A percentile compares a stretch with the other conserved stretches of the same genome.
Evolutionary conservation across 2,329 filamentous ascomycete genomes (phyloP).

Genomic region (Clonostachys rhizophaga): DNA sequence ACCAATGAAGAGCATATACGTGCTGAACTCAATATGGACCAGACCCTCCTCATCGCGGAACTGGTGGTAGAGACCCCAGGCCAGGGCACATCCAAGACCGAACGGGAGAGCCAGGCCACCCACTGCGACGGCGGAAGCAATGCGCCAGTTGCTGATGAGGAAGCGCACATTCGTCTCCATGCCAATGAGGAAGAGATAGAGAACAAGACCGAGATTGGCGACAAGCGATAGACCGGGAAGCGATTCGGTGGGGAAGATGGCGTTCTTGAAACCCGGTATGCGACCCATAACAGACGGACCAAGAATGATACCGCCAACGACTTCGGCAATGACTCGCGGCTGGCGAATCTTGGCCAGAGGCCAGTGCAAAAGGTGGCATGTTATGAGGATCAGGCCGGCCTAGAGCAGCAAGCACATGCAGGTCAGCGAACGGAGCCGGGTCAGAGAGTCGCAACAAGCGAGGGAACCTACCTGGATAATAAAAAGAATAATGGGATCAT

Average conservation of each 20-base stretch:
- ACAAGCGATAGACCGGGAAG: slow-evolving; percentile 73
- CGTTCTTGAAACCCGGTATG: slow-evolving; percentile 69
- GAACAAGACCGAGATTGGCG: slow-evolving; percentile 76
- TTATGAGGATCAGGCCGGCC: slow-evolving; percentile 39
- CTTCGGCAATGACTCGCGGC: slow-evolving; percentile 79
- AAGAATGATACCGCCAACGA: slow-evolving; percentile 78
- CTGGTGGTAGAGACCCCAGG: slow-evolving; percentile 74
- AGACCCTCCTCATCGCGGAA: slow-evolving; percentile 47
- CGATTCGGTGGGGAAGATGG: slow-evolving; percentile 73
- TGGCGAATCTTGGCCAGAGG: slow-evolving; percentile 74
- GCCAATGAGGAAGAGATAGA: slow-evolving; percentile 85
- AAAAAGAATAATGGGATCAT: slow-evolving; percentile 70
- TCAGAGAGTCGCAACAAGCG: background rate
- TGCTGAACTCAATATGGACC: slow-evolving; percentile 40
- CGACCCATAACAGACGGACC: slow-evolving; percentile 86
- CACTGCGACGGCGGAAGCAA: slow-evolving; percentile 72
- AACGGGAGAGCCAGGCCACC: slow-evolving; percentile 82
- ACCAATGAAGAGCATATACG: slow-evolving; percentile 73
- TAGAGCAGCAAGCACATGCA: slow-evolving; percentile 10
- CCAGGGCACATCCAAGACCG: slow-evolving; percentile 73
- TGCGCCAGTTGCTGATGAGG: slow-evolving; percentile 73
- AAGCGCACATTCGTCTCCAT: slow-evolving; percentile 81
- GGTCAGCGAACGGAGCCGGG: no score
- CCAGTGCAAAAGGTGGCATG: slow-evolving; percentile 58
- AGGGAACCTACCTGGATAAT: slow-evolving; percentile 58